Evolutionary conservation across 441 rosid species (phyloP).

Genomic region (Populus hybrid): DNA sequence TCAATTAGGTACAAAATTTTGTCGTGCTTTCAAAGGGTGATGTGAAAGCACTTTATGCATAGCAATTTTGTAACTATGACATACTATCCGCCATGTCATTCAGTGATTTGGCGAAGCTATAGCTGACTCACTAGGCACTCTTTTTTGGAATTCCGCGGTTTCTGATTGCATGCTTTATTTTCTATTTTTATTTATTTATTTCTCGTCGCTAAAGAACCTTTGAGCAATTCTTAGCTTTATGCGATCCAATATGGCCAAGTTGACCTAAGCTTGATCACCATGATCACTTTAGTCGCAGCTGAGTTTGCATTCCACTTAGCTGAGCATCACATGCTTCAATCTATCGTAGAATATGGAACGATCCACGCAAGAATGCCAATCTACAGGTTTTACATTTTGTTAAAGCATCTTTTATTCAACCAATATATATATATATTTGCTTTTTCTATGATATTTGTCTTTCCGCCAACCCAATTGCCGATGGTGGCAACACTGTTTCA

Average conservation of each 20-base stretch:
- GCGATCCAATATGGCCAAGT: conserved; percentile 41
- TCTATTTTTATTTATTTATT: background rate
- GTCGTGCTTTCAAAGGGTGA: conserved; percentile 4
- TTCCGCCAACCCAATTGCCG: conserved; percentile 41
- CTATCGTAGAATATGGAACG: conserved; percentile 28
- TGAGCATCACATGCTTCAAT: conserved; percentile 54
- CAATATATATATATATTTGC: background rate
- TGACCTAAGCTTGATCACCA: conserved; percentile 28
- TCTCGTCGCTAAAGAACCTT: conserved; percentile 10
- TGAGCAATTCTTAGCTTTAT: conserved; percentile 25
- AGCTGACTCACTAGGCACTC: conserved; percentile 49
- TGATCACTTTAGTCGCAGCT: conserved; percentile 39
- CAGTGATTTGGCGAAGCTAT: conserved; percentile 26
- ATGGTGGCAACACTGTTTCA: conserved; percentile 36
- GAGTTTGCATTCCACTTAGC: conserved; percentile 85
- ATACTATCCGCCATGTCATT: conserved; percentile 23
- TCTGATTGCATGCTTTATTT: conserved; percentile 27
- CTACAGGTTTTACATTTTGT: conserved; percentile 6
- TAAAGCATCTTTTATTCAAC: conserved; percentile 23
- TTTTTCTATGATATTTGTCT: conserved; percentile 26
- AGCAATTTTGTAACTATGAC: conserved; percentile 7
- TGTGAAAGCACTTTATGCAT: conserved; percentile 7
- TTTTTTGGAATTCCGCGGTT: conserved; percentile 22
- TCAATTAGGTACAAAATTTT: background rate
- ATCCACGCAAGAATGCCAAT: conserved; percentile 33